phyloP scores from a whole-genome alignment of 106 monocot genomes.

The Allium cepa region DNA sequence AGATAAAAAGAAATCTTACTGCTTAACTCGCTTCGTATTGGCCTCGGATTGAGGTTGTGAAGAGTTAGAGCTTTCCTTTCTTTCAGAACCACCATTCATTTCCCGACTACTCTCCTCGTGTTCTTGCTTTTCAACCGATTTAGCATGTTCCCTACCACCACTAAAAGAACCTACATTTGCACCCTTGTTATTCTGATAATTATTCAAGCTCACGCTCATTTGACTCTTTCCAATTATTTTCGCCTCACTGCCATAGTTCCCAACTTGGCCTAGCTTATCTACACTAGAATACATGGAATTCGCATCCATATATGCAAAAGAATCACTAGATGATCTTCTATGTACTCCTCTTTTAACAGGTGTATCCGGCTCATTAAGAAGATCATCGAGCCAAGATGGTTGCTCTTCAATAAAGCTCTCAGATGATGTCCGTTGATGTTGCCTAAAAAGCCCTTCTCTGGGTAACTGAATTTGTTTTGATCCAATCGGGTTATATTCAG shows the following conservation, averaged over 20 bases:
- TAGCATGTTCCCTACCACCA: constrained; percentile 20
- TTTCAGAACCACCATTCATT: constrained; percentile 26
- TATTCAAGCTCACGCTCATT: constrained; percentile 17
- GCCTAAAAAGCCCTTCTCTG: constrained; percentile 24
- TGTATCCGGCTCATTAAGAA: constrained; percentile 84
- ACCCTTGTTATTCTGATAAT: constrained; percentile 17
- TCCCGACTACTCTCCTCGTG: constrained; percentile 27
- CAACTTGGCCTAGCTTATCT: constrained; percentile 30
- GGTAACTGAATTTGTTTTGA: constrained; percentile 23
- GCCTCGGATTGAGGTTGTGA: constrained; percentile 43
- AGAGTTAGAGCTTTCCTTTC: constrained; percentile 23
- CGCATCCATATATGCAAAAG: constrained; percentile 65
- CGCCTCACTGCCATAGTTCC: constrained; percentile 13
- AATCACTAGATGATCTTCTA: constrained; percentile 90
- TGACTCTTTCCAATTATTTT: constrained; percentile 25
- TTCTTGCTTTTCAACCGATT: constrained; percentile 18
- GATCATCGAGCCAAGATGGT: constrained; percentile 92
- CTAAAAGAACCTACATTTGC: constrained; percentile 13
- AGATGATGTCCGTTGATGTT: constrained; percentile 78
- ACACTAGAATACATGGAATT: constrained; percentile 20
- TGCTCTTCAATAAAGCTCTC: constrained; percentile 92
- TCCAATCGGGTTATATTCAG: constrained; percentile 30
- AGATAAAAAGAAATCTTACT: constrained; percentile 32
- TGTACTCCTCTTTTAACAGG: constrained; percentile 65
- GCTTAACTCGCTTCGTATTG: constrained; percentile 72